Evolutionary conservation across 768 basidiomycete species (phyloP).

Genomic region (Rhizopogon salebrosus): DNA sequence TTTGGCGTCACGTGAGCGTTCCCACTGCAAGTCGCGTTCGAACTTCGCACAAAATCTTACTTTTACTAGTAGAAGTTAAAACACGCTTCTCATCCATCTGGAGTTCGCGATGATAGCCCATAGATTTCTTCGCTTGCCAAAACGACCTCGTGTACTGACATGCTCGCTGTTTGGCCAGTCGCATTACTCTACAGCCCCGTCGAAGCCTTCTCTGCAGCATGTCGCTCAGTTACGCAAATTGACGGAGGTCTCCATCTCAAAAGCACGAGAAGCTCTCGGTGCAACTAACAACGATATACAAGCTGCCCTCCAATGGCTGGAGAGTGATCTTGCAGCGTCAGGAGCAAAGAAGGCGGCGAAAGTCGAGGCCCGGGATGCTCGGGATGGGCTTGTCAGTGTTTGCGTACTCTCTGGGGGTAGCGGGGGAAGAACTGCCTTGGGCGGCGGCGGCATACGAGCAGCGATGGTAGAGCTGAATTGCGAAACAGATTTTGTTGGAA

Average conservation of each 20-base stretch:
- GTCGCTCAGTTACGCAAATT: constrained; percentile 83
- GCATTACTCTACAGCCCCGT: constrained; percentile 46
- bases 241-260: constrained; percentile 76
- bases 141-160: background rate
- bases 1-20: background rate
- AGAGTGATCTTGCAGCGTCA: constrained; percentile 62
- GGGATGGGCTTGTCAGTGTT: constrained; percentile 77
- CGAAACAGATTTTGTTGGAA: constrained; percentile 94
- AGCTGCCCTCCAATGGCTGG: constrained; percentile 75
- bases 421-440: constrained; percentile 28
- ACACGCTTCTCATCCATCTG: background rate
- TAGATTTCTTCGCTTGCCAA: constrained; percentile 1
- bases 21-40: background rate
- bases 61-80: background rate
- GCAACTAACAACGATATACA: constrained; percentile 70
- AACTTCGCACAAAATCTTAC: background rate
- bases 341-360: constrained; percentile 83
- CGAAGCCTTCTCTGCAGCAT: constrained; percentile 66
- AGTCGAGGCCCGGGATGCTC: constrained; percentile 66
- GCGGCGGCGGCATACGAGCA: constrained; percentile 55
- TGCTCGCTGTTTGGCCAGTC: background rate
- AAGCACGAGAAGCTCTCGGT: constrained; percentile 83
- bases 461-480: constrained; percentile 92
- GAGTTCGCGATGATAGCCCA: constrained; percentile 13
- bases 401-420: constrained; percentile 65